phyloP scores from a whole-genome alignment of 1,284 basidiomycete species.

The Irpex sp. region DNA sequence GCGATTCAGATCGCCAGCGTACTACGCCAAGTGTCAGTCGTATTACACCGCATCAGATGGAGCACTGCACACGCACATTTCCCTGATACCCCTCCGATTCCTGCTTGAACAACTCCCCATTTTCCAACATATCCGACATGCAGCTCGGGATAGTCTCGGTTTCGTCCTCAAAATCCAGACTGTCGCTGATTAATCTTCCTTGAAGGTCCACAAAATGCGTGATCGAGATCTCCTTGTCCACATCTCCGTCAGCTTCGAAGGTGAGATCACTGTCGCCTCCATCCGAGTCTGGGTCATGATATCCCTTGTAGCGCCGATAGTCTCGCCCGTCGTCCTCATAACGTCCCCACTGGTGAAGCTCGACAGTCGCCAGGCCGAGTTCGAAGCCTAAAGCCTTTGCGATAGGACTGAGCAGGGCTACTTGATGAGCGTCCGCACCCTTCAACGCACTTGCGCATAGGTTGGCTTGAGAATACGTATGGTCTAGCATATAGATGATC shows the following conservation, averaged over 20 bases:
- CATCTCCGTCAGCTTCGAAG: not conserved
- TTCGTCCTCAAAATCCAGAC: not conserved
- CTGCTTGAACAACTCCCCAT: constrained; percentile 31
- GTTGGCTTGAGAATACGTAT: constrained; percentile 21
- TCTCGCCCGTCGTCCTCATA: constrained; percentile 22
- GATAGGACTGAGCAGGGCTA: constrained; percentile 16
- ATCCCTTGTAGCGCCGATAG: not conserved
- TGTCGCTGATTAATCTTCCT: not conserved
- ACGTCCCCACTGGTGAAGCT: constrained; percentile 31
- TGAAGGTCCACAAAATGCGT: not conserved
- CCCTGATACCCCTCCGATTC: constrained; percentile 38
- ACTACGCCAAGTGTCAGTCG: not conserved
- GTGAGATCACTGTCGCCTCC: no score
- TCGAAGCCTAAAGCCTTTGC: constrained; percentile 18
- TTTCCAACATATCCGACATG: constrained; percentile 26
- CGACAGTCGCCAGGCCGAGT: constrained; percentile 35
- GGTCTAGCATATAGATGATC: constrained; percentile 21
- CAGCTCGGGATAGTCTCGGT: constrained; percentile 29
- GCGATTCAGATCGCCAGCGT: not conserved
- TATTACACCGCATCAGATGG: no score
- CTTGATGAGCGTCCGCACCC: constrained; percentile 20
- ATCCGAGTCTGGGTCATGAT: no score
- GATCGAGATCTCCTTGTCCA: not conserved
- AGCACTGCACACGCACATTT: constrained; percentile 7
- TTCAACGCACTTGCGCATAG: constrained; percentile 21